Evolutionary conservation across 768 basidiomycete genomes (phyloP).

Genomic region (Mycena capillaripes): DNA sequence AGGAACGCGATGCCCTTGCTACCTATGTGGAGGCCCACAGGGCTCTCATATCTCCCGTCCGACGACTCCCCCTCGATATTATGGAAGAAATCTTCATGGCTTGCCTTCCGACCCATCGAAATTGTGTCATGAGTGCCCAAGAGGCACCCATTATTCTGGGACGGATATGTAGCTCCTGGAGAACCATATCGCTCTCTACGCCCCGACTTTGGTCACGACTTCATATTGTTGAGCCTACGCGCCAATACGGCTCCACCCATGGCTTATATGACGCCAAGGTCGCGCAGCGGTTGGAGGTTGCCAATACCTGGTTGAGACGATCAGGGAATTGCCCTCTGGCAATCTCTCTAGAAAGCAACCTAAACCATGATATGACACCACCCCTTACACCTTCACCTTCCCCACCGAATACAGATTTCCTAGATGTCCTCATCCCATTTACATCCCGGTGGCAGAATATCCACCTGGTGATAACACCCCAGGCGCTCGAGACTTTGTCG

Average conservation of each 20-base stretch:
- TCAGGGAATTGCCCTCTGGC: not conserved
- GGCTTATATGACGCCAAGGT: not conserved
- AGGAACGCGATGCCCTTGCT: not conserved
- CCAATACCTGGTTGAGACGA: constrained; percentile 10
- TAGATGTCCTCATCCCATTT: not conserved
- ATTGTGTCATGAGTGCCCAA: constrained; percentile 34
- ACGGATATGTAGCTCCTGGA: constrained; percentile 48
- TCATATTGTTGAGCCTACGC: constrained; percentile 23
- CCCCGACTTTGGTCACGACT: constrained; percentile 44
- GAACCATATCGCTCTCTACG: constrained; percentile 39
- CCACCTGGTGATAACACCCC: not conserved
- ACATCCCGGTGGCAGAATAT: constrained; percentile 7
- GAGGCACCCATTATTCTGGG: constrained; percentile 45
- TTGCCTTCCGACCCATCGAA: constrained; percentile 30
- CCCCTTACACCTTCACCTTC: not conserved
- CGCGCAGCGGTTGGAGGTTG: constrained; percentile 5
- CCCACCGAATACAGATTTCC: not conserved
- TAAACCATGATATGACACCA: not conserved
- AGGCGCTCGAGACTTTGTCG: not conserved
- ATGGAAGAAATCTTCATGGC: constrained; percentile 26
- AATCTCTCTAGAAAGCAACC: not conserved
- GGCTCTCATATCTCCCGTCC: not conserved
- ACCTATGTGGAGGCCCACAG: constrained; percentile 7
- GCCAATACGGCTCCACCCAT: not conserved
- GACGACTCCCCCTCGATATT: constrained; percentile 21